Percentiles rank a stretch among this genome's conserved stretches.
phyloP scores from a whole-genome alignment of 1,139 yeast genomes.

The Geotrichum restrictum region DNA sequence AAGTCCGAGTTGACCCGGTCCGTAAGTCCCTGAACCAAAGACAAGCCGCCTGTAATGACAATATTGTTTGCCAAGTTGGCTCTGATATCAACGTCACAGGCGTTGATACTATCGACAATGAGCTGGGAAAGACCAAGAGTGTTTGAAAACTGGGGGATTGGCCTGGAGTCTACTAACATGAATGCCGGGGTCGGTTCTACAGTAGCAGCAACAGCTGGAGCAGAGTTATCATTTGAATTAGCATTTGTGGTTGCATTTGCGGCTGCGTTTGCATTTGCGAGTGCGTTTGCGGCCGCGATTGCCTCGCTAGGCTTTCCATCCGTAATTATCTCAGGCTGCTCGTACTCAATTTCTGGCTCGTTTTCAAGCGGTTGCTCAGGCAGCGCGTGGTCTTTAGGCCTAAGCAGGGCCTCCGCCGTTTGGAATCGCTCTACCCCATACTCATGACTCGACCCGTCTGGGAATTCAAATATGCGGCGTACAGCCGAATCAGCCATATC shows the following conservation, averaged over 20 bases:
- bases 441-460: conserved; percentile 58
- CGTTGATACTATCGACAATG: conserved; percentile 59
- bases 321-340: conserved; percentile 23
- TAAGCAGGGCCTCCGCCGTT: conserved; percentile 72
- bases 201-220: no score
- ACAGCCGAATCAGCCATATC: conserved; percentile 21
- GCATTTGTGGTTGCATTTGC: no score
- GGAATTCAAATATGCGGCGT: conserved; percentile 68
- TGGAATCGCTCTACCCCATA: conserved; percentile 60
- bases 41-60: conserved; percentile 84
- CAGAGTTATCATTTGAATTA: conserved; percentile 8
- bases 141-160: conserved; percentile 20
- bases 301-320: conserved; percentile 16
- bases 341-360: conserved; percentile 20
- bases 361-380: conserved; percentile 21
- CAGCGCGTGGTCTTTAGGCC: conserved; percentile 31
- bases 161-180: conserved; percentile 21
- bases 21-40: conserved; percentile 81
- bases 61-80: conserved; percentile 90
- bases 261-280: no score
- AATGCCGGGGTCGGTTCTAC: conserved; percentile 20
- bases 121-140: conserved; percentile 62
- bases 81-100: conserved; percentile 81
- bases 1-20: conserved; percentile 77
- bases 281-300: not conserved